phyloP scores from a whole-genome alignment of 2,329 filamentous ascomycete species.

The Pezicula rhizophila region DNA sequence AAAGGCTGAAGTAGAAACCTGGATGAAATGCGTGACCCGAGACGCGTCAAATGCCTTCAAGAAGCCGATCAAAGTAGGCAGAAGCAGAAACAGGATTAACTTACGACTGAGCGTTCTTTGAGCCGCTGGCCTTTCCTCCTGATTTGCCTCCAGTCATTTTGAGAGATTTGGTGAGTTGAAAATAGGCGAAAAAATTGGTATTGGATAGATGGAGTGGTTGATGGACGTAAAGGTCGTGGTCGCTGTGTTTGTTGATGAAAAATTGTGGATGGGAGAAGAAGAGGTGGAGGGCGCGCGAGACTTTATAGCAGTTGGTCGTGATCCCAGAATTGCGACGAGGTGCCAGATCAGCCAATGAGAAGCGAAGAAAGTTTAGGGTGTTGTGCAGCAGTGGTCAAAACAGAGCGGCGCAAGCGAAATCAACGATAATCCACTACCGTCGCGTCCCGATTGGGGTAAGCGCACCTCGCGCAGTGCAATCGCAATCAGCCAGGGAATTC shows the following conservation, averaged over 20 bases:
- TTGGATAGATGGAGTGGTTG: constrained; percentile 23
- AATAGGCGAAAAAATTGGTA: constrained; percentile 20
- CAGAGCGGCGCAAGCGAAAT: too few species aligned
- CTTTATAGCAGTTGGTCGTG: constrained; percentile 4
- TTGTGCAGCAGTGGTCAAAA: too few species aligned
- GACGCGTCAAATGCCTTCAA: constrained; percentile 33
- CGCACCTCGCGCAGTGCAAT: too few species aligned
- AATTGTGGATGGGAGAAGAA: constrained; percentile 12
- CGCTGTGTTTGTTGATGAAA: constrained; percentile 15
- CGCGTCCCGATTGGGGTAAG: too few species aligned
- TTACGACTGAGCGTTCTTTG: constrained; percentile 99
- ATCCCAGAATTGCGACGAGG: too few species aligned
- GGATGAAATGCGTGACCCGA: constrained; percentile 10
- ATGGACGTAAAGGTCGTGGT: constrained; percentile 13
- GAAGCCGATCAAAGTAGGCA: constrained; percentile 4
- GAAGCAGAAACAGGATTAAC: constrained; percentile 33
- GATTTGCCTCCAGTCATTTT: constrained; percentile 99
- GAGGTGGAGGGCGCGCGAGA: constrained; percentile 5
- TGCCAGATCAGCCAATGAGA: too few species aligned
- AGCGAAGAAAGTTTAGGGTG: too few species aligned
- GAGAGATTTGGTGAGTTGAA: constrained; percentile 41
- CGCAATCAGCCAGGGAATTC: too few species aligned
- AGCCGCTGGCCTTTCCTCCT: constrained; percentile 98
- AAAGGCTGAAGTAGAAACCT: constrained; percentile 16
- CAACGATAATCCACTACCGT: too few species aligned